Percentiles rank a stretch among this genome's conserved stretches.
These are phyloP conservation scores for Hypoxylon intermedium DNA, from an alignment of 495 filamentous ascomycete species.

Conservation along the genomic window DNA sequence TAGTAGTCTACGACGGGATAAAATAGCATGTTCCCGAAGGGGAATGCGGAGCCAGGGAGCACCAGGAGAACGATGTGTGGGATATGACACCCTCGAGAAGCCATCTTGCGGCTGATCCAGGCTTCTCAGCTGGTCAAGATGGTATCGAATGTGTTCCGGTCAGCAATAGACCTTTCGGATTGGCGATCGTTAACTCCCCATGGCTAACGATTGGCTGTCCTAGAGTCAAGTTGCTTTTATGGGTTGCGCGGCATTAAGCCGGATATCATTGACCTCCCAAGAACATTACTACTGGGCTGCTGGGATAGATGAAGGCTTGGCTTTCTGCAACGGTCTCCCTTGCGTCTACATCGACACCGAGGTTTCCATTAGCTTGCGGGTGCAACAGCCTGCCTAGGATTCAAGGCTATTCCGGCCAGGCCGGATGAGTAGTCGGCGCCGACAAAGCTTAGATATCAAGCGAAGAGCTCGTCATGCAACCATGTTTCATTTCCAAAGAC, in stretches of 20 bases:
- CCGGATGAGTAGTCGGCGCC: slow-evolving; percentile 17
- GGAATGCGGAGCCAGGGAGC: slow-evolving; percentile 32
- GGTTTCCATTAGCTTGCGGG: slow-evolving; percentile 19
- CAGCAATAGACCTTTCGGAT: slow-evolving; percentile 29
- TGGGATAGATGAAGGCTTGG: slow-evolving; percentile 37
- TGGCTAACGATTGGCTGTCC: slow-evolving; percentile 30
- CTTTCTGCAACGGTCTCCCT: slow-evolving; percentile 26
- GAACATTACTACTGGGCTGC: slow-evolving; percentile 35
- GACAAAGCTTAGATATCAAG: slow-evolving; percentile 5
- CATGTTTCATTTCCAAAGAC: slow-evolving; percentile 3
- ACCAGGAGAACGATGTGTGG: slow-evolving; percentile 20
- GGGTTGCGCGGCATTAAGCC: slow-evolving; percentile 41
- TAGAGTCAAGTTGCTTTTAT: slow-evolving; percentile 32
- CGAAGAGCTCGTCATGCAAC: slow-evolving; percentile 16
- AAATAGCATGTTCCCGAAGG: slow-evolving; percentile 34
- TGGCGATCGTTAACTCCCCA: slow-evolving; percentile 31
- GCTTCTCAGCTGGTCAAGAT: slow-evolving; percentile 35
- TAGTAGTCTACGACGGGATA: slow-evolving; percentile 26
- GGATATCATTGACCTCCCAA: slow-evolving; percentile 37
- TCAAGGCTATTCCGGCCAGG: slow-evolving; percentile 7
- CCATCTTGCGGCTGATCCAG: slow-evolving; percentile 40
- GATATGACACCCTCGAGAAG: slow-evolving; percentile 28
- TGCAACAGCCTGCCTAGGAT: slow-evolving; percentile 3
- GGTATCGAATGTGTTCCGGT: slow-evolving; percentile 23
- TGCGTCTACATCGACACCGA: slow-evolving; percentile 28